phyloP scores from a whole-genome alignment of 2,329 filamentous ascomycete genomes.

The Xylaria arbuscula region DNA sequence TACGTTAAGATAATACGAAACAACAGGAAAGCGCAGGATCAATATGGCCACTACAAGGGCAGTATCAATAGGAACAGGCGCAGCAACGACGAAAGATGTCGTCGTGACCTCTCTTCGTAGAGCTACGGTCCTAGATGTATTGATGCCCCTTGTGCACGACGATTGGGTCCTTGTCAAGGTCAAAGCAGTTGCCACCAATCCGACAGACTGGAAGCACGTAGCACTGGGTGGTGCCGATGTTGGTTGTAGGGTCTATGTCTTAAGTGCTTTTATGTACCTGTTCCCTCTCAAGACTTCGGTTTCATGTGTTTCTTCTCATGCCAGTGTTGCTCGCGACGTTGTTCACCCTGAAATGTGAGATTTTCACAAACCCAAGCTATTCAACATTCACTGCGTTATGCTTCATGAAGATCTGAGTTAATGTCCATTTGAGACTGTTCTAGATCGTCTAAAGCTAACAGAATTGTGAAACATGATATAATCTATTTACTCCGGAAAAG shows the following conservation, averaged over 20 bases:
- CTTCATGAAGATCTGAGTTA: too few relatives aligned
- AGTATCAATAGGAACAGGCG: neutral
- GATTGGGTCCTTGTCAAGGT: neutral
- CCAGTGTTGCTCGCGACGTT: too few relatives aligned
- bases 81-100: neutral
- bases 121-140: neutral
- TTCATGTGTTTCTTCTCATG: too few relatives aligned
- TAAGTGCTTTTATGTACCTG: too few relatives aligned
- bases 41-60: neutral
- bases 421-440: neutral
- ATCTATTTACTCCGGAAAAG: conserved; percentile 4
- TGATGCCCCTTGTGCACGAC: neutral
- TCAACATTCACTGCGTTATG: too few relatives aligned
- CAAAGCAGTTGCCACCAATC: neutral
- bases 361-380: neutral
- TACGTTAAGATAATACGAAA: neutral
- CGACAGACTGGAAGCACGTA: conserved; percentile 1
- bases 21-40: neutral
- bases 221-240: neutral
- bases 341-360: too few relatives aligned
- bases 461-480: neutral
- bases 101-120: neutral
- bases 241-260: neutral
- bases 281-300: too few relatives aligned
- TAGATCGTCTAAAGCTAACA: neutral